Evolutionary conservation across 495 filamentous ascomycete genomes (phyloP).

Genomic region (Penicillium paxilli): DNA sequence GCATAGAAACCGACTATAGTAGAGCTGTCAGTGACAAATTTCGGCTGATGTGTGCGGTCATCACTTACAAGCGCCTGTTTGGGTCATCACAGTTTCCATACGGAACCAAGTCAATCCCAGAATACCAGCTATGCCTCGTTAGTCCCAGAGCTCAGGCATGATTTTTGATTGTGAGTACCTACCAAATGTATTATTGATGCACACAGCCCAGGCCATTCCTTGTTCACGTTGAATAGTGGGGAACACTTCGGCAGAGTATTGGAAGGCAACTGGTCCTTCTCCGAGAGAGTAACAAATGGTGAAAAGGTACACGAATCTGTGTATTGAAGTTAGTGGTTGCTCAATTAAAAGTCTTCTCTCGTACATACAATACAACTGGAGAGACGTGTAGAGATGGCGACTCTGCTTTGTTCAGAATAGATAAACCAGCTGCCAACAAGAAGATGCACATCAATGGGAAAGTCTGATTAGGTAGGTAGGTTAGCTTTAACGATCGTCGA

Average conservation of each 20-base stretch:
- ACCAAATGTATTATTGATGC: conserved; percentile 49
- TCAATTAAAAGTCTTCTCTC: not conserved
- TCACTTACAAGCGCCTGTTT: conserved; percentile 47
- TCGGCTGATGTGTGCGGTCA: not conserved
- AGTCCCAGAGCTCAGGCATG: not conserved
- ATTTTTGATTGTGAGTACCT: not conserved
- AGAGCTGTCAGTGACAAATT: not conserved
- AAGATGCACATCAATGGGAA: conserved; percentile 77
- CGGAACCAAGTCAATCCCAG: conserved; percentile 54
- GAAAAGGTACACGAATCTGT: conserved; percentile 43
- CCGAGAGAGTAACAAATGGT: conserved; percentile 47
- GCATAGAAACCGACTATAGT: conserved; percentile 54
- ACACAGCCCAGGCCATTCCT: conserved; percentile 46
- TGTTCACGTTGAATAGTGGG: conserved; percentile 48
- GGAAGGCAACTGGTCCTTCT: conserved; percentile 51
- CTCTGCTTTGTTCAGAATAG: conserved; percentile 35
- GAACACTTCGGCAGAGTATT: conserved; percentile 55
- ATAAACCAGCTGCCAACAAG: conserved; percentile 70
- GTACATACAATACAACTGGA: conserved; percentile 32
- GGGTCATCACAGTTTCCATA: conserved; percentile 45
- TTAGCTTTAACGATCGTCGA: no score
- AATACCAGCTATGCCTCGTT: conserved; percentile 28
- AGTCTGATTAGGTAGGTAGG: no score
- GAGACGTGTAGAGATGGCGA: conserved; percentile 18
- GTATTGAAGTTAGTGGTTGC: not conserved